Conservation (phyloP, 805 yeast genomes). For the Candida railenensis region DNA sequence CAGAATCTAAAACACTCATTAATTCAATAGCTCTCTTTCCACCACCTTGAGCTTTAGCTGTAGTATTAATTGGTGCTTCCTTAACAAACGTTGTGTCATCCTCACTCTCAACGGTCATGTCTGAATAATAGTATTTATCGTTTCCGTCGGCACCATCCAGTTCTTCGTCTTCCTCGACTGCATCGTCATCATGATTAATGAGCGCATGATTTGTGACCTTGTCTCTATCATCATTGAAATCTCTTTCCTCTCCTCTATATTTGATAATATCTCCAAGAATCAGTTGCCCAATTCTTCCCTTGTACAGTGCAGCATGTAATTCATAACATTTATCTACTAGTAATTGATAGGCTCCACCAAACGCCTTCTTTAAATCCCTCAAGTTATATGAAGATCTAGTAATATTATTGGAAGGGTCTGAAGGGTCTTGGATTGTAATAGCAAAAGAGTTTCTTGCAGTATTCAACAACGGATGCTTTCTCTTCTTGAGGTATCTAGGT, state of each 20-base stretch:
- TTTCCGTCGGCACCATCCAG: slow-evolving; percentile 36
- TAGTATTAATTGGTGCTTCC: slow-evolving; percentile 5
- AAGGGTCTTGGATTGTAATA: slow-evolving; percentile 85
- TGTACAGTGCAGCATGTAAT: slow-evolving; percentile 63
- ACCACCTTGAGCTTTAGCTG: slow-evolving; percentile 5
- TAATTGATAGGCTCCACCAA: slow-evolving; percentile 83
- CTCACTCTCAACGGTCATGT: slow-evolving; percentile 39
- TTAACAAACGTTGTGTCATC: slow-evolving; percentile 15
- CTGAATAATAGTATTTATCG: slow-evolving; percentile 44
- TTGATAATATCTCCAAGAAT: slow-evolving; percentile 78
- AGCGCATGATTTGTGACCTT: slow-evolving; percentile 62
- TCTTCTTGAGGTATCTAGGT: slow-evolving; percentile 62
- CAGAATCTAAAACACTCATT: slow-evolving; percentile 18
- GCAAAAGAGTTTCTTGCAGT: slow-evolving; percentile 56
- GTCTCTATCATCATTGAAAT: slow-evolving; percentile 72
- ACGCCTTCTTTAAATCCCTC: slow-evolving; percentile 76
- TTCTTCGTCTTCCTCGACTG: slow-evolving; percentile 23
- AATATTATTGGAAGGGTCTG: slow-evolving; percentile 78
- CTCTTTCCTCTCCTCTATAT: slow-evolving; percentile 71
- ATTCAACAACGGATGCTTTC: slow-evolving; percentile 49
- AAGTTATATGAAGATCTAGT: slow-evolving; percentile 83
- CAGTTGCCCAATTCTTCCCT: slow-evolving; percentile 65
- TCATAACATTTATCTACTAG: slow-evolving; percentile 74
- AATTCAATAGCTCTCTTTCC: slow-evolving; percentile 17
- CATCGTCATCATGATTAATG: slow-evolving; percentile 26